Evolutionary conservation across 2,329 filamentous ascomycete genomes (phyloP).

Genomic region (Alternaria tenuissima): DNA sequence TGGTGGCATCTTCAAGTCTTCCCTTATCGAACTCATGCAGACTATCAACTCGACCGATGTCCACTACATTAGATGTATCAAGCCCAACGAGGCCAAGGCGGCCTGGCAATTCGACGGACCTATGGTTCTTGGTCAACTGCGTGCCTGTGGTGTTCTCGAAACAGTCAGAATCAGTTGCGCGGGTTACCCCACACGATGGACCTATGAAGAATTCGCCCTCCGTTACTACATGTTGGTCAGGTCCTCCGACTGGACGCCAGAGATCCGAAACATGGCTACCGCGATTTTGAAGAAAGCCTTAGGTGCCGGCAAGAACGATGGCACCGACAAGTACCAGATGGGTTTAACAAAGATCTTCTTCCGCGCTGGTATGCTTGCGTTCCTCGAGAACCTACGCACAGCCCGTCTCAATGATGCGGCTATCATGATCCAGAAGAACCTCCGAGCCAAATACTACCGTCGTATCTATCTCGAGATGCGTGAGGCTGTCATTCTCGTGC

Average conservation of each 20-base stretch:
- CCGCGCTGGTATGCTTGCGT: constrained; percentile 97
- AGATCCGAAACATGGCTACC: constrained; percentile 93
- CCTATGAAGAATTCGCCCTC: constrained; percentile 96
- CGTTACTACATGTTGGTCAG: constrained; percentile 98
- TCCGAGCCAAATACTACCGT: constrained; percentile 94
- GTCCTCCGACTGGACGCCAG: constrained; percentile 87
- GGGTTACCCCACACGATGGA: constrained; percentile 97
- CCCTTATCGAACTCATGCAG: constrained; percentile 95
- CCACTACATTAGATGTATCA: constrained; percentile 99
- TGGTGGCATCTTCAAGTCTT: constrained; percentile 98
- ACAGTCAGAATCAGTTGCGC: constrained; percentile 97
- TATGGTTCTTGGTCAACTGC: constrained; percentile 96
- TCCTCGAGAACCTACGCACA: constrained; percentile 92
- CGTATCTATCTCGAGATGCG: constrained; percentile 88
- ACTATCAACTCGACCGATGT: constrained; percentile 99
- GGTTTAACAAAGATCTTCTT: constrained; percentile 99
- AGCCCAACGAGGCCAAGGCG: constrained; percentile 96
- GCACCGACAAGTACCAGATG: constrained; percentile 94
- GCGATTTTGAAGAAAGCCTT: constrained; percentile 89
- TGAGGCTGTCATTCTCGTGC: constrained; percentile 79
- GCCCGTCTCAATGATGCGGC: constrained; percentile 90
- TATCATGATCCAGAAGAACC: constrained; percentile 98
- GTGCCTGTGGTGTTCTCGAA: constrained; percentile 98
- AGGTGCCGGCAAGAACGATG: constrained; percentile 67
- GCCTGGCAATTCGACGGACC: constrained; percentile 98